Evolutionary conservation across 768 basidiomycete genomes (phyloP).

Genomic region (Filobasidium wieringae): DNA sequence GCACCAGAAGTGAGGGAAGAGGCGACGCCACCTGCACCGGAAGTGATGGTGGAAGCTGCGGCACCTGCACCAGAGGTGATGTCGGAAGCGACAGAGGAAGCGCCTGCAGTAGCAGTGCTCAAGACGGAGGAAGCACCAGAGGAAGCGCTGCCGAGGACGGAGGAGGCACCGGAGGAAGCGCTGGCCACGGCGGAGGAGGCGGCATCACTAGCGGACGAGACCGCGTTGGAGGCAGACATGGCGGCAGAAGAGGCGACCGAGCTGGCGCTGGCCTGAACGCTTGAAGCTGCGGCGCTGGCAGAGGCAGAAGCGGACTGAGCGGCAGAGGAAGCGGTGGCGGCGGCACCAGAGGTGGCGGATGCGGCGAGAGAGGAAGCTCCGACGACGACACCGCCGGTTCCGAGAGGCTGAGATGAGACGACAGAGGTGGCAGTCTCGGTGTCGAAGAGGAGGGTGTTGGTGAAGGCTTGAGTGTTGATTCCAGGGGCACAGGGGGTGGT

Average conservation of each 20-base stretch:
- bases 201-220: neutral
- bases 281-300: conserved; percentile 1
- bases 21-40: conserved; percentile 7
- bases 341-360: neutral
- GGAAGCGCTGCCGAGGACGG: neutral
- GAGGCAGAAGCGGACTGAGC: neutral
- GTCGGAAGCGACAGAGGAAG: conserved; percentile 3
- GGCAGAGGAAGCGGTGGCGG: conserved; percentile 5
- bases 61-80: neutral
- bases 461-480: conserved; percentile 15
- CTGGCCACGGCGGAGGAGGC: conserved; percentile 1
- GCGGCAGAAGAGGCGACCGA: neutral
- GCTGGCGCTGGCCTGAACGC: neutral
- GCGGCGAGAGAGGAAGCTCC: conserved; percentile 2
- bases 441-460: conserved; percentile 20
- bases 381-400: conserved; percentile 4
- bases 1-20: conserved; percentile 7
- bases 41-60: neutral
- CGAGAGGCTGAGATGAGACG: neutral
- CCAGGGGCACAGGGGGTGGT: conserved; percentile 18
- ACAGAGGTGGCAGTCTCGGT: conserved; percentile 3
- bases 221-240: conserved; percentile 4
- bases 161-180: conserved; percentile 4
- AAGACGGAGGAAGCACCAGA: conserved; percentile 3
- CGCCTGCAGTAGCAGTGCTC: conserved; percentile 3